phyloP scores from a whole-genome alignment of 2,329 filamentous ascomycete species.

The Ascochyta clinopodiicola region DNA sequence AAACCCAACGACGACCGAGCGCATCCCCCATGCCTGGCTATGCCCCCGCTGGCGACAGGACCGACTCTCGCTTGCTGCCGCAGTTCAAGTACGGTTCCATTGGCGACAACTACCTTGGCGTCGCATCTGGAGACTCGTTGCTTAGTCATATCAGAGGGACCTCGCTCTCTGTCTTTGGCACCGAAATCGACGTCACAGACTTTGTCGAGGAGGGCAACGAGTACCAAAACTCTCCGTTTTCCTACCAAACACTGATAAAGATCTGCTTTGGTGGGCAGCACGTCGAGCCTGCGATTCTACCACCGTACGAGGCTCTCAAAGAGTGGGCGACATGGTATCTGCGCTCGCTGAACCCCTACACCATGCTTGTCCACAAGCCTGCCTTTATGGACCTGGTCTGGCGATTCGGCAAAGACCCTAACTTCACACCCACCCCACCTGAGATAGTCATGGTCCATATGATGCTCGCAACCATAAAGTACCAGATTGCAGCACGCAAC shows the following conservation, averaged over 20 bases:
- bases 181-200: constrained; percentile 78
- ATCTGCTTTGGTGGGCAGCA: constrained; percentile 65
- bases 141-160: constrained; percentile 79
- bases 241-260: constrained; percentile 72
- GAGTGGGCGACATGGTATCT: constrained; percentile 80
- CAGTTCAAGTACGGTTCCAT: constrained; percentile 56
- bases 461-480: constrained; percentile 79
- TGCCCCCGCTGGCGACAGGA: constrained; percentile 26
- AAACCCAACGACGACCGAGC: constrained; percentile 31
- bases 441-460: constrained; percentile 78
- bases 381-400: constrained; percentile 75
- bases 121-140: constrained; percentile 66
- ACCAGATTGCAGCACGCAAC: constrained; percentile 77
- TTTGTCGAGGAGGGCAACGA: constrained; percentile 73
- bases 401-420: constrained; percentile 73
- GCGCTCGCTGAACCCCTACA: constrained; percentile 71
- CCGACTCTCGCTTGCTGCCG: constrained; percentile 46
- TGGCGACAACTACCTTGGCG: constrained; percentile 71
- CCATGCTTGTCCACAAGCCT: constrained; percentile 79
- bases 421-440: constrained; percentile 66
- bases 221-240: constrained; percentile 64
- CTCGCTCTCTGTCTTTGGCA: constrained; percentile 77
- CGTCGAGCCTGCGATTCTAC: constrained; percentile 65
- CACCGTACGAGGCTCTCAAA: constrained; percentile 67
- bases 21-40: constrained; percentile 37